Evolutionary conservation across 2,329 filamentous ascomycete genomes (phyloP), one percentile per base, ranked within the genome.

Genomic region (Uncinocarpus reesii): DNA sequence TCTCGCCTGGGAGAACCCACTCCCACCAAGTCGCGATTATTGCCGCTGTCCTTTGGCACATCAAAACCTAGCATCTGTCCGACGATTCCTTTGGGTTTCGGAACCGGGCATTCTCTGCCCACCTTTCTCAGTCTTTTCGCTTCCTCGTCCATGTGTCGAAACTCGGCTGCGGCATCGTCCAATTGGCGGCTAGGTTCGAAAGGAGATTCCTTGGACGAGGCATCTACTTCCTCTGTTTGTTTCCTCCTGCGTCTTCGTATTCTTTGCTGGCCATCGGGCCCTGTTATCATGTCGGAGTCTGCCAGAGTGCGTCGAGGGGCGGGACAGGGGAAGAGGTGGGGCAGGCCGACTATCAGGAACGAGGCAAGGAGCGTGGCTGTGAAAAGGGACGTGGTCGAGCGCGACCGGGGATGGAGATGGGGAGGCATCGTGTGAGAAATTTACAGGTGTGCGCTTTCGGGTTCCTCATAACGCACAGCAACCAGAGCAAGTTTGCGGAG

Each of bases 341-440:
- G 92, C 37, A 95, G 74, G 24, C 80, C 86, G 46, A 98, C 92
- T 53, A 98, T 89, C 54, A 95, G 77, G 66, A 98, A 95, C 57
- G 85, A 92, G 26, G 88, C 81, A 53, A 86, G 76, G 47, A 96
- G 78, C 1, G 90, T 96, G n/a, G 84, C 86, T 43, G 87, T 88
- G 71, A 98, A 98, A 52, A 98, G 82, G 38, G 88, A 92, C 49
- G 85, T 89, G 58, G 92, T 98, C 71, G 87, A 86, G 60, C 86
- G 83, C 57, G 90, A 96, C 66, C 89, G 83, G 28, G 92, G 92
- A 67, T 98, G 92, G 35, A 98, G 81, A 69, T 90, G 73, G 34
- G 80, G 85, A 60, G 86, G 81, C 85, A 92, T 92, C 64, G 62
- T 20, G 31, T 11, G 18, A 69, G 58, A 55, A 53, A 51, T 4